Percentiles rank a stretch among this genome's conserved stretches.
phyloP scores from a whole-genome alignment of 192 early-diverging fungal genomes.

The Dimargaris xerosporica region DNA sequence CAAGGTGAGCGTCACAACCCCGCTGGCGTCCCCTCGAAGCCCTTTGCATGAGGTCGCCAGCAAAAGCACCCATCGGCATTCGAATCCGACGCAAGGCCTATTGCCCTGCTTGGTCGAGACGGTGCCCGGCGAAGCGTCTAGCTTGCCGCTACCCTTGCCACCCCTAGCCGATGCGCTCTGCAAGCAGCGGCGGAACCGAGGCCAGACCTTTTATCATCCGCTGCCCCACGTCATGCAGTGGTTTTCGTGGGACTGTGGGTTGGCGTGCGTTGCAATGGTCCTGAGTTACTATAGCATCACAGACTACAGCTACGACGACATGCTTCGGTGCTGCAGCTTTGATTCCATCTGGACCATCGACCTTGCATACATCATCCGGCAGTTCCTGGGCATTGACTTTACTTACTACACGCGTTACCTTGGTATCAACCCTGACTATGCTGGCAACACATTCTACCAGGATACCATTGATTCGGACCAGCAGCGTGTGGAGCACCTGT shows the following conservation, averaged over 20 bases:
- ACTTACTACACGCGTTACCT: conserved; percentile 82
- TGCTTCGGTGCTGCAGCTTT: conserved; percentile 33
- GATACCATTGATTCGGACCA: conserved; percentile 52
- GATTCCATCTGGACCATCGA: conserved; percentile 86
- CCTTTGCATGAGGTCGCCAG: too few species aligned
- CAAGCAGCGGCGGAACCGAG: not conserved
- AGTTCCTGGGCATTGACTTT: conserved; percentile 62
- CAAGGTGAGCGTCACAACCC: too few species aligned
- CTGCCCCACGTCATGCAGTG: conserved; percentile 16
- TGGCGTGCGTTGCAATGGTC: conserved; percentile 72
- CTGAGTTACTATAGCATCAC: conserved; percentile 43
- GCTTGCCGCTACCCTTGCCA: too few species aligned
- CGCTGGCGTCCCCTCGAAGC: too few species aligned
- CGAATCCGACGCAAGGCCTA: too few species aligned
- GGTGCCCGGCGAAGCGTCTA: too few species aligned
- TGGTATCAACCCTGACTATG: conserved; percentile 63
- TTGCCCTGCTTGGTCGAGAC: too few species aligned
- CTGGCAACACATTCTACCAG: conserved; percentile 52
- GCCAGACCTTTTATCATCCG: conserved; percentile 9
- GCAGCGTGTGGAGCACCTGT: conserved; percentile 54
- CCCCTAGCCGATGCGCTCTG: not conserved
- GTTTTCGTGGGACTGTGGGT: conserved; percentile 70
- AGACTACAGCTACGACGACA: conserved; percentile 33
- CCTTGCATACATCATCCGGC: conserved; percentile 58
- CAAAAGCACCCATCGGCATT: too few species aligned